These are phyloP conservation scores for Chaetomidium leptoderma DNA, from an alignment of 495 filamentous ascomycete genomes.

Conservation along the genomic window DNA sequence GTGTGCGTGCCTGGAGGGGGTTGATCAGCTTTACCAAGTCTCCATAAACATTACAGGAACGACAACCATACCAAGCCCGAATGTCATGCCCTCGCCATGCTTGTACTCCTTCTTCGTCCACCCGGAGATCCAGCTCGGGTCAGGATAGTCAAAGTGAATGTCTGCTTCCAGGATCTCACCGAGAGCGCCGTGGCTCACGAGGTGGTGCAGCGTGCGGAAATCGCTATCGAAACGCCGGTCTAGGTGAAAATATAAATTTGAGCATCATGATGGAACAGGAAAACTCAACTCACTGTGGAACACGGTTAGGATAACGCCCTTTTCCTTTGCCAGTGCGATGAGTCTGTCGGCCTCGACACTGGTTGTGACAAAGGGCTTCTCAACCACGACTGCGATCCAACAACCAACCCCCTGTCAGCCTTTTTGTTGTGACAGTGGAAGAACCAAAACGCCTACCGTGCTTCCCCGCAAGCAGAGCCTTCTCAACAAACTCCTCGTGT, in stretches of 20 bases:
- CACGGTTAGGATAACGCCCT: slow-evolving; percentile 57
- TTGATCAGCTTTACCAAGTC: neutral
- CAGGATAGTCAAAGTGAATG: slow-evolving; percentile 60
- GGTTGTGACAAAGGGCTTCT: slow-evolving; percentile 72
- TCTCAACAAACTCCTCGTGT: slow-evolving; percentile 59
- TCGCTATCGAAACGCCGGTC: slow-evolving; percentile 69
- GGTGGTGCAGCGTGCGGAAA: slow-evolving; percentile 60
- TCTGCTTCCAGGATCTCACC: slow-evolving; percentile 65
- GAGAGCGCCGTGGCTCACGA: slow-evolving; percentile 47
- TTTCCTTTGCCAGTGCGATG: slow-evolving; percentile 55
- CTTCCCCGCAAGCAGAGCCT: slow-evolving; percentile 61
- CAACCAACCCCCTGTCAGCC: too few relatives aligned
- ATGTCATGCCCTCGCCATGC: slow-evolving; percentile 61
- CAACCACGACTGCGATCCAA: slow-evolving; percentile 54
- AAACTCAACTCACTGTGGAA: slow-evolving; percentile 55
- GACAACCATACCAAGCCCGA: slow-evolving; percentile 53
- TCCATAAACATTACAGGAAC: too few relatives aligned
- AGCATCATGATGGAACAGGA: too few relatives aligned
- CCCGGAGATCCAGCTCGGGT: slow-evolving; percentile 39
- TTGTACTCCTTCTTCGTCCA: slow-evolving; percentile 55
- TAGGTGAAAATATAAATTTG: neutral
- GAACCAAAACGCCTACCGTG: slow-evolving; percentile 34
- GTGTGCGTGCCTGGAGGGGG: slow-evolving; percentile 48
- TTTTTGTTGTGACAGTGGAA: neutral
- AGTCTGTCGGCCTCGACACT: slow-evolving; percentile 60